Conservation (phyloP, 495 filamentous ascomycete species). For the Aspergillus nidulans region DNA sequence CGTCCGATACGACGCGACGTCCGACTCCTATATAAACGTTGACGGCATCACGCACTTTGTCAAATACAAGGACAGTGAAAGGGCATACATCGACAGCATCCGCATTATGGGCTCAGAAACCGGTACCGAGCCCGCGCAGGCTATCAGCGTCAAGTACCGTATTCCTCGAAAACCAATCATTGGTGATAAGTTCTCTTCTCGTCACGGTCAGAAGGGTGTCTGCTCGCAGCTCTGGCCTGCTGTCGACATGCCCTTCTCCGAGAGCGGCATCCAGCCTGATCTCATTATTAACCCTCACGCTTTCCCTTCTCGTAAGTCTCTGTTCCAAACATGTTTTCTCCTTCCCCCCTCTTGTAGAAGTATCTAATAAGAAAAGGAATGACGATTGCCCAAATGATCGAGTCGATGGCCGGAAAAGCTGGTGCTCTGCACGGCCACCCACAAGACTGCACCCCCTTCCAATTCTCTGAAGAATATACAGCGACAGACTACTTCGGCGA, state of each 20-base stretch:
- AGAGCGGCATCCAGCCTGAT: conserved; percentile 94
- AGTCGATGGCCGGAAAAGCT: conserved; percentile 92
- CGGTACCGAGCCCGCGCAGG: conserved; percentile 76
- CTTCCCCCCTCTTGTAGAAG: neutral
- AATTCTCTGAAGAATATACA: conserved; percentile 86
- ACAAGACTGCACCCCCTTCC: conserved; percentile 92
- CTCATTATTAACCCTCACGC: conserved; percentile 99
- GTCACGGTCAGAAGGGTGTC: conserved; percentile 62
- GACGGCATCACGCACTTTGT: conserved; percentile 78
- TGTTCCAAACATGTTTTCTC: neutral
- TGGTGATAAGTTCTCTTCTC: conserved; percentile 62
- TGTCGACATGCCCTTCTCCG: conserved; percentile 94
- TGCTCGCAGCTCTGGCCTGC: conserved; percentile 95
- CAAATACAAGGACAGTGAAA: conserved; percentile 87
- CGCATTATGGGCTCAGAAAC: conserved; percentile 78
- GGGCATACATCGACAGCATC: conserved; percentile 86
- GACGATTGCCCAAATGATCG: conserved; percentile 99
- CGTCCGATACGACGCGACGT: conserved; percentile 69
- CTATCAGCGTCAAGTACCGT: conserved; percentile 86
- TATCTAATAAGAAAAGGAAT: conserved; percentile 63
- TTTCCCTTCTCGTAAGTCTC: conserved; percentile 80
- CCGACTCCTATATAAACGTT: conserved; percentile 58
- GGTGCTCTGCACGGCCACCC: conserved; percentile 90
- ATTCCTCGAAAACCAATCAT: conserved; percentile 88
- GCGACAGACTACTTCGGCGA: conserved; percentile 94